These are phyloP conservation scores for Rhodomyrtus tomentosa DNA, from an alignment of 345 rosid species.

Conservation along the genomic window DNA sequence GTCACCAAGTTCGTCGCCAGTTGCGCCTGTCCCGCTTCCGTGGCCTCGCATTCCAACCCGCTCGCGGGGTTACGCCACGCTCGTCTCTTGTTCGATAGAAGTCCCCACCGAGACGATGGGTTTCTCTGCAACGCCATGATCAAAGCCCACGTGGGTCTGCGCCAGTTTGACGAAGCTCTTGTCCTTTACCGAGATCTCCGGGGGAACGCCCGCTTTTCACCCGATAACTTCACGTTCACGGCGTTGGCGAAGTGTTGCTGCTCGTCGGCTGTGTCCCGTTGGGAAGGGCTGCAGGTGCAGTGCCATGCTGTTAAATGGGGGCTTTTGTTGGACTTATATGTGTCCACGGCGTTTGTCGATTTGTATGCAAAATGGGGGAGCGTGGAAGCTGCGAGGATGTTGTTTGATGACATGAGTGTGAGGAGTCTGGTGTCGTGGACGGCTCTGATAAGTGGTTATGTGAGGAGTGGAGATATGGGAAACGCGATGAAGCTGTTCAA, in stretches of 20 bases:
- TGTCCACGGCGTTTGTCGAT: constrained; percentile 54
- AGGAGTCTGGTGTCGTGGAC: constrained; percentile 73
- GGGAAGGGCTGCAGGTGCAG: constrained; percentile 51
- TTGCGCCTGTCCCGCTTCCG: constrained; percentile 19
- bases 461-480: constrained; percentile 32
- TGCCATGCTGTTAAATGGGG: constrained; percentile 39
- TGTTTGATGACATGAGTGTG: constrained; percentile 56
- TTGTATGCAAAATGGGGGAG: constrained; percentile 56
- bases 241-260: constrained; percentile 46
- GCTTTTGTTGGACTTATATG: constrained; percentile 43
- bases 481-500: constrained; percentile 38
- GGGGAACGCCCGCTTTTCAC: constrained; percentile 29
- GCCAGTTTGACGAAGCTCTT: constrained; percentile 29
- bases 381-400: constrained; percentile 25
- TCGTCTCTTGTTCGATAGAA: constrained; percentile 40
- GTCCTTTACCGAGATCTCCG: constrained; percentile 38
- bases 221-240: constrained; percentile 51
- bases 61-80: constrained; percentile 24
- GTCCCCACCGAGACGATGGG: constrained; percentile 39
- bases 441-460: constrained; percentile 50
- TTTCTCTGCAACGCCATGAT: constrained; percentile 68
- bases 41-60: background rate
- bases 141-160: constrained; percentile 31
- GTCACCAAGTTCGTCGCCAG: constrained; percentile 41
- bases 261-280: constrained; percentile 14